Conservation (phyloP, 768 basidiomycete species). For the Podaxis sp. region DNA sequence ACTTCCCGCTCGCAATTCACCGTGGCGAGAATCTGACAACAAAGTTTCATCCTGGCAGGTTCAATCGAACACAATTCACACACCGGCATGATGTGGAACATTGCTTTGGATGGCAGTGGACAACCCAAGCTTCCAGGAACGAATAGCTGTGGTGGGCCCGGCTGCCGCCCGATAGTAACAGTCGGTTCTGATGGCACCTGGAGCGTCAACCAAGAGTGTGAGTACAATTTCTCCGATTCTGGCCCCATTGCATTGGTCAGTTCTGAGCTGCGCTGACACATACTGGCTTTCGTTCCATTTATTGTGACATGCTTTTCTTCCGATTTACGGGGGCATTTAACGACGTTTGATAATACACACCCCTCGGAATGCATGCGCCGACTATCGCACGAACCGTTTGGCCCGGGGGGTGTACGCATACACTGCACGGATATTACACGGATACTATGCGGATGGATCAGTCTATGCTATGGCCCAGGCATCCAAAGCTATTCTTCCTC, state of each 20-base stretch:
- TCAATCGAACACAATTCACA: slow-evolving; percentile 34
- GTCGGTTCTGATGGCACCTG: slow-evolving; percentile 58
- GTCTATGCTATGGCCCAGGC: slow-evolving; percentile 69
- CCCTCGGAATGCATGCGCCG: not conserved
- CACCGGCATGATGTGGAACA: slow-evolving; percentile 65
- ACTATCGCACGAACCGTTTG: not conserved
- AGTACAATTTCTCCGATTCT: slow-evolving; percentile 17
- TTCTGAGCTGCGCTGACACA: not conserved
- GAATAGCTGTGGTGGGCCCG: slow-evolving; percentile 49
- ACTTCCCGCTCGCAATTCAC: not conserved
- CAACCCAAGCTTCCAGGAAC: slow-evolving; percentile 57
- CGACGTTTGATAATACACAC: not conserved
- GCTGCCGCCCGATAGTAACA: slow-evolving; percentile 62
- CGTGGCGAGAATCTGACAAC: not conserved
- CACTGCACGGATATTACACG: not conserved
- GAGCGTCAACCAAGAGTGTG: slow-evolving; percentile 69
- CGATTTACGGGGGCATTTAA: not conserved
- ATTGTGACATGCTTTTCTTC: not conserved
- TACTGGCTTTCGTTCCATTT: not conserved
- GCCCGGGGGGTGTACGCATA: not conserved
- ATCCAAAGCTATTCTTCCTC: slow-evolving; percentile 65
- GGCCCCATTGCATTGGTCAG: not conserved
- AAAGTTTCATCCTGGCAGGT: slow-evolving; percentile 21
- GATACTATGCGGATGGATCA: slow-evolving; percentile 17
- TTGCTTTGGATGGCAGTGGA: slow-evolving; percentile 57